These are phyloP conservation scores for Erodium moschatum DNA, from an alignment of 441 rosid genomes.

Conservation along the genomic window DNA sequence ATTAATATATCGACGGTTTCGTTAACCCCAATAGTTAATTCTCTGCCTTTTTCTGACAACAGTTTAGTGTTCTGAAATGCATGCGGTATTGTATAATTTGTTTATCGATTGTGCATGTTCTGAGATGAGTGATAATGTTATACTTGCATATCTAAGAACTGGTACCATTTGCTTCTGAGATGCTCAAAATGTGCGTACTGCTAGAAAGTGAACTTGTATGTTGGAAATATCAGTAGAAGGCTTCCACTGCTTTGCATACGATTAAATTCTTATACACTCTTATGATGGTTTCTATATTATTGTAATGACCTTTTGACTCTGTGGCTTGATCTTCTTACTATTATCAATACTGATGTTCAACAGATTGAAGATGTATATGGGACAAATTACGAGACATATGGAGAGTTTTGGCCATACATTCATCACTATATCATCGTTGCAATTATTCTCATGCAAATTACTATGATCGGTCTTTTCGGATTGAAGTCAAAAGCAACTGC, in stretches of 20 bases:
- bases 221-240: background rate
- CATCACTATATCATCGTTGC: slow-evolving; percentile 62
- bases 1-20: too few species aligned
- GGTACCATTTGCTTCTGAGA: too few species aligned
- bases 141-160: too few species aligned
- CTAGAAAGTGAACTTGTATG: background rate
- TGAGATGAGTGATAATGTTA: too few species aligned
- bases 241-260: background rate
- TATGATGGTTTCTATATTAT: background rate
- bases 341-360: background rate
- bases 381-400: slow-evolving; percentile 60
- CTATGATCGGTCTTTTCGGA: slow-evolving; percentile 83
- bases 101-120: too few species aligned
- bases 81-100: too few species aligned
- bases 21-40: too few species aligned
- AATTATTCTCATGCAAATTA: slow-evolving; percentile 78
- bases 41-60: too few species aligned
- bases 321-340: background rate
- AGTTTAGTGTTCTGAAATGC: too few species aligned
- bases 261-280: background rate
- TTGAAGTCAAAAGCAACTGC: slow-evolving; percentile 82
- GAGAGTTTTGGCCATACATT: slow-evolving; percentile 68
- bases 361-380: slow-evolving; percentile 76
- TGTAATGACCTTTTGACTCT: background rate
- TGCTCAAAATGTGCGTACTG: background rate